A percentile compares a stretch with the other conserved stretches of the same genome.
Evolutionary conservation across 352 stramenopile species (phyloP).

Genomic region (Blastocystis sp.): DNA sequence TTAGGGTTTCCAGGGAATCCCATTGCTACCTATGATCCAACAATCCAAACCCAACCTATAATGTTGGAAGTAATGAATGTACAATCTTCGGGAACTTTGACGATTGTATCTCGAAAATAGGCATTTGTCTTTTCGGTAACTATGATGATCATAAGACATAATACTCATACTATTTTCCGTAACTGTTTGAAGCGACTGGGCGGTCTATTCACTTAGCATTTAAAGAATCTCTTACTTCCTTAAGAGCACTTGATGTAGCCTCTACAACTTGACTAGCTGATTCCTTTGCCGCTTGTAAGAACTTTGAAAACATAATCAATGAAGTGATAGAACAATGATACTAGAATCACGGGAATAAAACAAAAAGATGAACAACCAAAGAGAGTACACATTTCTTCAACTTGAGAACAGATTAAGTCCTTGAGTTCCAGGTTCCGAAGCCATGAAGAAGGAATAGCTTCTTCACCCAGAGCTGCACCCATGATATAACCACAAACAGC

Average conservation of each 20-base stretch:
- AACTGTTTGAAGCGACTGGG: slow-evolving; percentile 44
- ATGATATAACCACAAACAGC: slow-evolving; percentile 1
- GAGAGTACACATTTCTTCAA: not conserved
- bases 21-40: not conserved
- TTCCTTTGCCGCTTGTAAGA: slow-evolving; percentile 19
- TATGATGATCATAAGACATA: not conserved
- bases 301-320: slow-evolving; percentile 29
- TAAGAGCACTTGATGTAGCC: not conserved
- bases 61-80: slow-evolving; percentile 44
- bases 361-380: not conserved
- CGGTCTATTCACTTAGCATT: not conserved
- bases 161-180: not conserved
- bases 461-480: slow-evolving; percentile 11
- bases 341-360: not conserved
- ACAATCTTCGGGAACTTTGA: slow-evolving; percentile 36
- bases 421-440: slow-evolving; percentile 31
- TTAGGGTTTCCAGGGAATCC: slow-evolving; percentile 23
- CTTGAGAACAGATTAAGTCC: not conserved
- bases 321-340: not conserved
- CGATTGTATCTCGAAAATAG: slow-evolving; percentile 37
- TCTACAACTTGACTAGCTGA: slow-evolving; percentile 16
- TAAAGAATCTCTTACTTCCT: not conserved
- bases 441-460: slow-evolving; percentile 12
- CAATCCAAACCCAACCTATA: not conserved
- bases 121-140: slow-evolving; percentile 41